Conservation (phyloP, 1,284 basidiomycete genomes). For the Marasmius oreades region DNA sequence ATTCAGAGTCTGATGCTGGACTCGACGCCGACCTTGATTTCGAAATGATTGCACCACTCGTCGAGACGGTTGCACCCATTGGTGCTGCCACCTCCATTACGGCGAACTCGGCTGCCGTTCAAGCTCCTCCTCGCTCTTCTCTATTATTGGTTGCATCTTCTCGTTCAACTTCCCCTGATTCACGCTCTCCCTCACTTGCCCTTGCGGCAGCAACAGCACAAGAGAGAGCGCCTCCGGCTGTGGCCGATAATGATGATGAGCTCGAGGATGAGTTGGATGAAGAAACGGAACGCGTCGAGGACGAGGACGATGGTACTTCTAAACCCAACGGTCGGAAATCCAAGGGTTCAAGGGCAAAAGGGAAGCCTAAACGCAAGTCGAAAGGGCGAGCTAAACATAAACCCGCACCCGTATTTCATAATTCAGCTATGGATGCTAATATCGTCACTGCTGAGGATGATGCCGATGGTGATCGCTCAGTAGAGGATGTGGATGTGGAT, state of each 20-base stretch:
- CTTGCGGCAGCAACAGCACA: neutral
- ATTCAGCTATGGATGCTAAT: neutral
- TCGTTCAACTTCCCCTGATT: neutral
- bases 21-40: slow-evolving; percentile 1
- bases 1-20: slow-evolving; percentile 8
- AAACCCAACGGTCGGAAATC: slow-evolving; percentile 1
- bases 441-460: neutral
- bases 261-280: slow-evolving; percentile 1
- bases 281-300: neutral
- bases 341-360: neutral
- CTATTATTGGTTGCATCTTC: neutral
- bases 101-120: neutral
- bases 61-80: slow-evolving; percentile 1
- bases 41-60: neutral
- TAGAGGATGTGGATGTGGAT: slow-evolving; percentile 1
- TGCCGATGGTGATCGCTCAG: neutral
- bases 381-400: neutral
- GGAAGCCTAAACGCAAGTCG: neutral
- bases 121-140: neutral
- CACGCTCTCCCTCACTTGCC: neutral
- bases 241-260: neutral
- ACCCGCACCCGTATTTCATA: neutral
- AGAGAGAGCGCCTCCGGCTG: neutral
- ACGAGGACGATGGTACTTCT: neutral
- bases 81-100: neutral